A percentile compares a stretch with the other conserved stretches of the same genome.
Conservation (phyloP, 805 yeast genomes). For the Diddensiella santjacobensis region DNA sequence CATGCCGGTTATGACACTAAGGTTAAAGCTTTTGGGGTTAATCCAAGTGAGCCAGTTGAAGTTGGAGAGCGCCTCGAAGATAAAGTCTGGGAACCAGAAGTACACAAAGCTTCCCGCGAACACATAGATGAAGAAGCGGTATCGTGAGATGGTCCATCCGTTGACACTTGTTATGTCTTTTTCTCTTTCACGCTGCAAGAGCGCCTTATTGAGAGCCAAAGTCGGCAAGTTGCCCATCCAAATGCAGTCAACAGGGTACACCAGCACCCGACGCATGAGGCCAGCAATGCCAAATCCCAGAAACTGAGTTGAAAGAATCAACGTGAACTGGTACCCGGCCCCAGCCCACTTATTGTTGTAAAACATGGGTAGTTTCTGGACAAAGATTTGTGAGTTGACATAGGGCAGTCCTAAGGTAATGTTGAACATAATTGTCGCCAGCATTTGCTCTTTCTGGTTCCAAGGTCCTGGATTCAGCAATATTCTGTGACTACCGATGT, state of each 20-base stretch:
- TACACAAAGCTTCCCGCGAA: conserved; percentile 47
- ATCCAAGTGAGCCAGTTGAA: conserved; percentile 66
- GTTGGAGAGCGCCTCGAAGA: conserved; percentile 56
- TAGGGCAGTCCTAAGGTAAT: conserved; percentile 6
- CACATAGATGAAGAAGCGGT: conserved; percentile 44
- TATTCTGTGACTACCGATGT: conserved; percentile 38
- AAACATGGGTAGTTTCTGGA: conserved; percentile 21
- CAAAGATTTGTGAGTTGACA: conserved; percentile 19
- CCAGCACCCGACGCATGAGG: conserved; percentile 48
- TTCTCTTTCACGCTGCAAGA: conserved; percentile 30
- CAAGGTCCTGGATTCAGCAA: conserved; percentile 59
- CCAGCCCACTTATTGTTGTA: conserved; percentile 32
- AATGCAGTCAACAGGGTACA: conserved; percentile 42
- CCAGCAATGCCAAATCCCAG: conserved; percentile 54
- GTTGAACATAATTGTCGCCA: conserved; percentile 39
- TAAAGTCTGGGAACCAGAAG: conserved; percentile 65
- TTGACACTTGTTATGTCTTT: conserved; percentile 24
- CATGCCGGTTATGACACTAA: conserved; percentile 53
- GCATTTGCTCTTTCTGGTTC: conserved; percentile 60
- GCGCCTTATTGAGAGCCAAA: conserved; percentile 49
- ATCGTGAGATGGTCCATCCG: conserved; percentile 58
- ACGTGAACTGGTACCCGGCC: conserved; percentile 43
- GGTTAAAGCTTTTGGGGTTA: conserved; percentile 45
- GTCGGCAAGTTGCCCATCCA: conserved; percentile 57
- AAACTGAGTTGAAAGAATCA: conserved; percentile 48